Percentiles rank a stretch among this genome's conserved stretches.
Evolutionary conservation across 139 green algal genomes (phyloP).

Genomic region (Coccomyxa sp.): DNA sequence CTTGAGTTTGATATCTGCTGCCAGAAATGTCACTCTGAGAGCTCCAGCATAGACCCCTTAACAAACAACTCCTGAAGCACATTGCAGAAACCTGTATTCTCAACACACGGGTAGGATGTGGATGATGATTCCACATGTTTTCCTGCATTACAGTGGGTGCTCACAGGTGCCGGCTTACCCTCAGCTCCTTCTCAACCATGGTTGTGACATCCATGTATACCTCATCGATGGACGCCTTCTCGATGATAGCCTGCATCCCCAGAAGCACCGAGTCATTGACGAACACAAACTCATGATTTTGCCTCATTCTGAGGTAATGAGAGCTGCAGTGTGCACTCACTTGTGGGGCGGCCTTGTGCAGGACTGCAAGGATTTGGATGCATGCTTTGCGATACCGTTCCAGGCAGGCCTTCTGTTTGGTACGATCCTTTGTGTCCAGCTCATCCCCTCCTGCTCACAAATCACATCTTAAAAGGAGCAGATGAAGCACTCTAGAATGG

Average conservation of each 20-base stretch:
- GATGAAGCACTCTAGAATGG: background rate
- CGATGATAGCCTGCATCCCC: slow-evolving; percentile 29
- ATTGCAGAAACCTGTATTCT: too few relatives aligned
- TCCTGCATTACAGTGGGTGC: too few relatives aligned
- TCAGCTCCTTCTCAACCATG: slow-evolving; percentile 45
- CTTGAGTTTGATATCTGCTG: too few relatives aligned
- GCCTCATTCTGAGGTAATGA: slow-evolving; percentile 13
- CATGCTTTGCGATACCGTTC: slow-evolving; percentile 47
- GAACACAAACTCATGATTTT: slow-evolving; percentile 13
- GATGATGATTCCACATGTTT: too few relatives aligned
- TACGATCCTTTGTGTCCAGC: slow-evolving; percentile 13
- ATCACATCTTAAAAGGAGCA: too few relatives aligned
- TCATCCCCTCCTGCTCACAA: background rate
- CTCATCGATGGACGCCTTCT: slow-evolving; percentile 89
- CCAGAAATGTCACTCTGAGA: too few relatives aligned
- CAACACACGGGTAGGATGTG: too few relatives aligned
- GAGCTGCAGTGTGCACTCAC: background rate
- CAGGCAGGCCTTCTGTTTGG: slow-evolving; percentile 72
- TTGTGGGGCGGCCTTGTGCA: slow-evolving; percentile 9
- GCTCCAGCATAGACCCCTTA: too few relatives aligned
- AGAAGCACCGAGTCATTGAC: slow-evolving; percentile 14
- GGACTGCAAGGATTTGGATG: slow-evolving; percentile 43
- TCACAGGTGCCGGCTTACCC: background rate
- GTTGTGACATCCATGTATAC: slow-evolving; percentile 84
- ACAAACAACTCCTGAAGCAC: too few relatives aligned